These are phyloP conservation scores for Aspergillus caelatus DNA, from an alignment of 2,329 filamentous ascomycete species.

Conservation along the genomic window DNA sequence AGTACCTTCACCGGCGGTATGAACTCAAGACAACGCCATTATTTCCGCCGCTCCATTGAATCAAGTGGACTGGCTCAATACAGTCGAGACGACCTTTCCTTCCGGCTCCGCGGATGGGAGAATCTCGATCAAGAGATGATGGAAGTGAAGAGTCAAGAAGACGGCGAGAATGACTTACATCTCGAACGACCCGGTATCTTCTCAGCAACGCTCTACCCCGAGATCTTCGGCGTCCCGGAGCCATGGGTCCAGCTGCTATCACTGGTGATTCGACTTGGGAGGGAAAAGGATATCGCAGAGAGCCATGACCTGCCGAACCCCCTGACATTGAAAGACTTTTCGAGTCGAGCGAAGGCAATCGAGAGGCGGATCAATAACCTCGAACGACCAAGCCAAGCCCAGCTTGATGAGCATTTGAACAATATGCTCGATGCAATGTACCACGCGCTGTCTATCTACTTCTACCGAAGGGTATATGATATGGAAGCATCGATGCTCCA, in stretches of 20 bases:
- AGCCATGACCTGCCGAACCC: not conserved
- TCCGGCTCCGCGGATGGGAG: not conserved
- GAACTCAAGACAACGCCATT: not conserved
- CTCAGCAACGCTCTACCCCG: not conserved
- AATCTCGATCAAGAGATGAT: not conserved
- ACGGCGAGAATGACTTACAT: not conserved
- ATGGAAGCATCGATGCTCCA: not conserved
- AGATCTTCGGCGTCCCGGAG: not conserved
- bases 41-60: not conserved
- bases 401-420: not conserved
- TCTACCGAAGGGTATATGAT: not conserved
- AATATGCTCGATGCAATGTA: not conserved
- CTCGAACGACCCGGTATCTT: not conserved
- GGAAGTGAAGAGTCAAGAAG: not conserved
- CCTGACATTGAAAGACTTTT: not conserved
- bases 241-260: not conserved
- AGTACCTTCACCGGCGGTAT: not conserved
- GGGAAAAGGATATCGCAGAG: not conserved
- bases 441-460: not conserved
- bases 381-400: not conserved
- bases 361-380: not conserved
- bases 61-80: not conserved
- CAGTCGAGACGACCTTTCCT: not conserved
- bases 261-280: not conserved
- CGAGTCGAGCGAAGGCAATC: not conserved